Evolutionary conservation across 2,329 filamentous ascomycete species (phyloP), one percentile per base, ranked within the genome.

Genomic region (Xenoacremonium recifei): DNA sequence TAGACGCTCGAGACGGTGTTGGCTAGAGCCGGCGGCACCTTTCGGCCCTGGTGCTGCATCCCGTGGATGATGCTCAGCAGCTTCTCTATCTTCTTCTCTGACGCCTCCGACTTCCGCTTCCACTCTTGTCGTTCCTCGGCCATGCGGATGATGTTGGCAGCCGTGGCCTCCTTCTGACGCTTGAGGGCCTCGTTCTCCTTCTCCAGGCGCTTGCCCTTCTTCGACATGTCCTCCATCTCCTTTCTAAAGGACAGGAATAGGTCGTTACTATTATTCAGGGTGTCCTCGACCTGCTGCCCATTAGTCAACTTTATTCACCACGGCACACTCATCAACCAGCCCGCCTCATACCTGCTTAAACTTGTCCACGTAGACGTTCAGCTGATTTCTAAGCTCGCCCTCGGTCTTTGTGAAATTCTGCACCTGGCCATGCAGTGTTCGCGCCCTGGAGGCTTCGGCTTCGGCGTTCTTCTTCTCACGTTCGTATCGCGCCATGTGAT

Each of bases 161-260:
- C 93, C 19, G 91, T 95, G 35, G 89, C 83, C 57, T 96, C 91
- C 65, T 96, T 92, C 67, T 96, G 96, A 42, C 92, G 82, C 53
- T 89, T 95, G 38, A 96, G 78, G 15, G 81, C 85, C 56, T 93
- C 85, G 59, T 99, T 97, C 61, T 99, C 93, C 69, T 96, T 96
- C 66, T 99, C 93, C 39, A 99, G 75, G 19, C 90, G 85, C 68
- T 96, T 96, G 5, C 92, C 96, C 72, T 97, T 97, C 72, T 96
- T 96, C 1, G 91, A 96, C 91, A 97, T 97, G 61, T 97, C 93
- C 69, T 97, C 93, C 91, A 97, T 97, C 69, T 97, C 93, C 71
- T 96, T 96, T 40, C 92, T 82, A 69, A 97, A 97, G 1, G 93
- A 96, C 54, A 96, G 74, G 67, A 97, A 97, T 40, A 97, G 75